These are phyloP conservation scores for Byssoonygena ceratinophila DNA, from an alignment of 2,329 filamentous ascomycete genomes.

Conservation along the genomic window DNA sequence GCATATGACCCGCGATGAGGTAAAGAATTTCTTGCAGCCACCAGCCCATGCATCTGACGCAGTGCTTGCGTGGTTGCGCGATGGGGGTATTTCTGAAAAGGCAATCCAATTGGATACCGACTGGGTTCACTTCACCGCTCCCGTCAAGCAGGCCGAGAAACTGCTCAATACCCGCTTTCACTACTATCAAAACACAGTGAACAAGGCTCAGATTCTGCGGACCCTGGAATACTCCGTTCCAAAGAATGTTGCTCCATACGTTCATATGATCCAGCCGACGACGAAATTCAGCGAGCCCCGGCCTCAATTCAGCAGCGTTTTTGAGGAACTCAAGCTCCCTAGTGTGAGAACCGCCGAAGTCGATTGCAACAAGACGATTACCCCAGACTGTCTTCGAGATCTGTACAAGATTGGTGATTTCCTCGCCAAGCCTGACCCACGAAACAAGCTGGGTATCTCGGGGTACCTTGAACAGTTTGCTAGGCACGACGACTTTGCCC, in stretches of 20 bases:
- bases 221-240: conserved; percentile 54
- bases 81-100: conserved; percentile 38
- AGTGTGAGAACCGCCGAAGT: neutral
- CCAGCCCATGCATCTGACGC: conserved; percentile 38
- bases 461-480: conserved; percentile 45
- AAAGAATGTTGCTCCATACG: conserved; percentile 41
- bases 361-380: conserved; percentile 35
- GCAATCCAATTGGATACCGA: conserved; percentile 45
- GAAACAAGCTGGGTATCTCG: conserved; percentile 37
- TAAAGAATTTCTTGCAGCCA: conserved; percentile 47
- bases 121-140: conserved; percentile 48
- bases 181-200: conserved; percentile 9
- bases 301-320: conserved; percentile 27
- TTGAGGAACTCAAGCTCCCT: conserved; percentile 3
- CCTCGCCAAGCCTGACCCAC: conserved; percentile 26
- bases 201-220: conserved; percentile 22
- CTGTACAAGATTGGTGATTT: conserved; percentile 42
- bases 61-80: conserved; percentile 47
- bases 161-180: conserved; percentile 12
- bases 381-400: conserved; percentile 41
- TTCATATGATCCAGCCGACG: conserved; percentile 56
- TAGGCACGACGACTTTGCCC: conserved; percentile 45
- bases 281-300: conserved; percentile 46
- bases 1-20: conserved; percentile 51
- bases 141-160: conserved; percentile 13